phyloP scores from a whole-genome alignment of 1,139 yeast species.

The Taiozyma sp. region DNA sequence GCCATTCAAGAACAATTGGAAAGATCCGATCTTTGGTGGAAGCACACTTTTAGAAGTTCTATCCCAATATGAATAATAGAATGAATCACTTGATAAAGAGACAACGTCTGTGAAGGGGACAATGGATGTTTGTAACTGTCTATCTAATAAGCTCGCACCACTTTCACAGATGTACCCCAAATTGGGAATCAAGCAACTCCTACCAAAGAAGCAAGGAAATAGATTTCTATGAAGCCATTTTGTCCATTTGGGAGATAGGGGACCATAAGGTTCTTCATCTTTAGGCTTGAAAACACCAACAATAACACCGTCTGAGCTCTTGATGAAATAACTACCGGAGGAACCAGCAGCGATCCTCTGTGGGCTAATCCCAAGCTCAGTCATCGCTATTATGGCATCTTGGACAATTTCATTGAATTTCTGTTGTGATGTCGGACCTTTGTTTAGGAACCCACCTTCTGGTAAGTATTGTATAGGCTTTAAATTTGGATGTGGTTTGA shows the following conservation, averaged over 20 bases:
- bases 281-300: slow-evolving; percentile 74
- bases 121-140: slow-evolving; percentile 51
- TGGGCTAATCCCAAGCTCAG: slow-evolving; percentile 37
- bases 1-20: slow-evolving; percentile 57
- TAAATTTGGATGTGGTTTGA: slow-evolving; percentile 34
- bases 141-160: slow-evolving; percentile 64
- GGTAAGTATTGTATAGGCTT: slow-evolving; percentile 26
- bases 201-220: slow-evolving; percentile 74
- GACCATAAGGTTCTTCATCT: slow-evolving; percentile 81
- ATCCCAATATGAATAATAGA: slow-evolving; percentile 54
- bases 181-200: slow-evolving; percentile 70
- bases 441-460: slow-evolving; percentile 26
- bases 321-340: slow-evolving; percentile 67
- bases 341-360: slow-evolving; percentile 59
- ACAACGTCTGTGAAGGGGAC: slow-evolving; percentile 68
- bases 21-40: slow-evolving; percentile 57
- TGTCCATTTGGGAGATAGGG: slow-evolving; percentile 75
- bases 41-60: slow-evolving; percentile 29
- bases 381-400: slow-evolving; percentile 39
- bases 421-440: slow-evolving; percentile 28
- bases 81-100: slow-evolving; percentile 46
- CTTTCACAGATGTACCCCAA: slow-evolving; percentile 71
- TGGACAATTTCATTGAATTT: slow-evolving; percentile 36
- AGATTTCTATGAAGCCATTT: slow-evolving; percentile 75
- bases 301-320: slow-evolving; percentile 29